Base-by-base conservation (phyloP, 2,329 filamentous ascomycete species). In the Zymoseptoria tritici region DNA sequence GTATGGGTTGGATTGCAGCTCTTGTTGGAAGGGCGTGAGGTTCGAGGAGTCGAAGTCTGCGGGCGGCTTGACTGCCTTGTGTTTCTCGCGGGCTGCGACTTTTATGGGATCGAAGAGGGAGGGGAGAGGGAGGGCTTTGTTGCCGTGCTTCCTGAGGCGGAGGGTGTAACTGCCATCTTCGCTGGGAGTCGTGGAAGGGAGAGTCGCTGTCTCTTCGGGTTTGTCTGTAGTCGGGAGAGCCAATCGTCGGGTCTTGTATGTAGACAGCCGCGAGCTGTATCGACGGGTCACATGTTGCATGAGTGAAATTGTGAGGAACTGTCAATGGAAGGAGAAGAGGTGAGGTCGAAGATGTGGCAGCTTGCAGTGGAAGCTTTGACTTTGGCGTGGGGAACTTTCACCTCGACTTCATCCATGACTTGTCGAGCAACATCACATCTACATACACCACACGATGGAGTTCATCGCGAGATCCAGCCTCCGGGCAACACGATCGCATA, bases 1-100 rank as follows among this genome's bases (percentile, higher is more conserved):
- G 65, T 83, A 90, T 2, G 85, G 78, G 64, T 89, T 91, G 46
- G 78, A 78, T 29, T 75, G 76, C 1, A 91, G 74, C 60, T 83
- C 80, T 59, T 77, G 78, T 67, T 86, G 83, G 60, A 90, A 83
- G 2, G 78, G 73, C 2, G 76, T 75, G 24, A 76, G 72, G 21
- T 72, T 65, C 60, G 74, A 73, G 0, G 71, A 67, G 59, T 78
- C 78, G 51, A 72, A 78, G 61, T 75, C 66, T 13, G 70, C 67
- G 19, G 76, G 76, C 31, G 76, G 67, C 56, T 74, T 80, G 13
- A 77, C 76, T 49, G 76, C 70, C 58, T 73, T 73, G 65, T 74
- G 72, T 42, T 67, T 70, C 20, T 70, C 59, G 58, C 72, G 69
- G 31, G 75, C 72, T 16, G 69, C 66, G 2, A 75, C 59, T n/a